These are phyloP conservation scores for Daldinia childiae DNA, from an alignment of 495 filamentous ascomycete species.

Conservation along the genomic window DNA sequence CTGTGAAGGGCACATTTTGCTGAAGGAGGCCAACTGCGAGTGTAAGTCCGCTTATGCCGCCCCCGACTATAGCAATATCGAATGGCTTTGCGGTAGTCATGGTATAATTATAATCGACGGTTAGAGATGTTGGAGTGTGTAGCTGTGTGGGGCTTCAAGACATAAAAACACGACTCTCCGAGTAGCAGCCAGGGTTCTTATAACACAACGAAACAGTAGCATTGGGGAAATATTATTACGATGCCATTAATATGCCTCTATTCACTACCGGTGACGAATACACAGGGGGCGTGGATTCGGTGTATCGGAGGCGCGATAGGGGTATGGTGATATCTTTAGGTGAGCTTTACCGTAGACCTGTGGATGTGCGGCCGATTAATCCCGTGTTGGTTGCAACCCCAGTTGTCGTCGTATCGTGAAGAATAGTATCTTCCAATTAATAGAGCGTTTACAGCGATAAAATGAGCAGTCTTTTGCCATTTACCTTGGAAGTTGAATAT, in stretches of 20 bases:
- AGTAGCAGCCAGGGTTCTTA: neutral
- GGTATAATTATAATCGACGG: neutral
- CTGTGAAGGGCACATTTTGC: constrained; percentile 52
- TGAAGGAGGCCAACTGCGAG: constrained; percentile 59
- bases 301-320: neutral
- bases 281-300: neutral
- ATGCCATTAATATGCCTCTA: neutral
- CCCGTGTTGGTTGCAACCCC: neutral
- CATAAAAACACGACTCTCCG: neutral
- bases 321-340: neutral
- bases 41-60: constrained; percentile 63
- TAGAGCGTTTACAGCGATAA: neutral
- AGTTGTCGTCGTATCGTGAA: neutral
- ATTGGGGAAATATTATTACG: constrained; percentile 1
- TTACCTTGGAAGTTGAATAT: neutral
- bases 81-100: constrained; percentile 41
- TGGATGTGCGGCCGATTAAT: neutral
- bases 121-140: neutral
- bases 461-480: neutral
- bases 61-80: constrained; percentile 63
- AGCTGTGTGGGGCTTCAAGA: neutral
- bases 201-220: neutral
- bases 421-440: neutral
- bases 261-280: neutral
- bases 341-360: neutral